phyloP scores from a whole-genome alignment of 2,329 filamentous ascomycete species.

The Pseudocercospora macadamiae region DNA sequence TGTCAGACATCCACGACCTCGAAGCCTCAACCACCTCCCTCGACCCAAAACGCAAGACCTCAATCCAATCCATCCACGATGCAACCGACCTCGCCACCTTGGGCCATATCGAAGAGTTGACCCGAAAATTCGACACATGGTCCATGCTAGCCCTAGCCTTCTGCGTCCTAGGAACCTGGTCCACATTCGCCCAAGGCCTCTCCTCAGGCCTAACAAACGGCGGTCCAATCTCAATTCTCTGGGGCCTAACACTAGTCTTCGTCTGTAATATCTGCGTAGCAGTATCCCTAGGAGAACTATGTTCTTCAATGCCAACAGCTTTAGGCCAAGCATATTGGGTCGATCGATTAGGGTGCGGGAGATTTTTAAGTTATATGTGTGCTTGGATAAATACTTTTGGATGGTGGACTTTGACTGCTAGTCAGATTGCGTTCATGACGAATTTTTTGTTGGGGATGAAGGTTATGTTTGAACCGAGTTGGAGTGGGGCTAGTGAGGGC shows the following conservation, averaged over 20 bases:
- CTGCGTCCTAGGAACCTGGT: constrained; percentile 61
- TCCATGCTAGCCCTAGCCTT: constrained; percentile 63
- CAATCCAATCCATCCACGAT: constrained; percentile 34
- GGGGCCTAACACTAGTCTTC: constrained; percentile 59
- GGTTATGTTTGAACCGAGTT: constrained; percentile 55
- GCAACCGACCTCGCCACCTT: constrained; percentile 46
- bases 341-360: constrained; percentile 48
- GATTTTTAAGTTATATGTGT: constrained; percentile 59
- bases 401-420: constrained; percentile 61
- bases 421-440: constrained; percentile 61
- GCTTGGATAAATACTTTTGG: constrained; percentile 65
- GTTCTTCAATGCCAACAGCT: constrained; percentile 63
- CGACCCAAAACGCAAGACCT: constrained; percentile 8
- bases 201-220: constrained; percentile 58
- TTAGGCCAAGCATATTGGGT: constrained; percentile 64
- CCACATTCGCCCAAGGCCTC: constrained; percentile 59
- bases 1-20: constrained; percentile 14
- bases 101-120: constrained; percentile 48
- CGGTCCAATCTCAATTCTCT: constrained; percentile 58
- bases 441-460: constrained; percentile 62
- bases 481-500: constrained; percentile 49
- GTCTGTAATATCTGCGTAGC: constrained; percentile 56
- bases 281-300: constrained; percentile 59
- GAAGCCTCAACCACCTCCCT: constrained; percentile 10
- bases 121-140: constrained; percentile 56